Percentiles rank a stretch among this genome's conserved stretches.
These are phyloP conservation scores for slime mould (Dictyostelium discoideum) DNA, from an alignment of 78 protist genomes.

Conservation along the genomic window DNA sequence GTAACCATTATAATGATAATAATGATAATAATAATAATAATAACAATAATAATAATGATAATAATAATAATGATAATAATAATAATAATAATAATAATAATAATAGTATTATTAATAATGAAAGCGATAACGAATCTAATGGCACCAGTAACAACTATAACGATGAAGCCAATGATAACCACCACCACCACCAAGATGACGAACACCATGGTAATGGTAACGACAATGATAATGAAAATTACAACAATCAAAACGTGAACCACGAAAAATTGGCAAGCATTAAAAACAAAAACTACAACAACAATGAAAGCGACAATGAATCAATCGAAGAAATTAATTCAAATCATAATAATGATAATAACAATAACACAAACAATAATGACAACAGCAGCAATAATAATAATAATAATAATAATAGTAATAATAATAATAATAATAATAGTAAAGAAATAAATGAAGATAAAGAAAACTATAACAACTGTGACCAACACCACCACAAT, in stretches of 20 bases:
- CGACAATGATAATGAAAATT: background rate
- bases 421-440: background rate
- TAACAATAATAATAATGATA: background rate
- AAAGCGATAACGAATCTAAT: background rate
- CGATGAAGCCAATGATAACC: background rate
- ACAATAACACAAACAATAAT: background rate
- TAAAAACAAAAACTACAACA: background rate
- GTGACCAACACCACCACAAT: background rate
- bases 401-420: background rate
- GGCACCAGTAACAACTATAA: background rate
- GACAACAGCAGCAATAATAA: background rate
- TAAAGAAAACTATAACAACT: background rate
- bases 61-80: background rate
- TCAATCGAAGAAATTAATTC: background rate
- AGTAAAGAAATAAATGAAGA: background rate
- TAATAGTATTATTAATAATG: background rate
- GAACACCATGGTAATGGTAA: background rate
- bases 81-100: no score
- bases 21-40: background rate
- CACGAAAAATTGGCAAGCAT: background rate
- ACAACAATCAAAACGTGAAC: background rate
- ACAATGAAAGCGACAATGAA: slow-evolving; percentile 1
- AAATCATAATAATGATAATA: background rate
- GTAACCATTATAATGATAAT: background rate
- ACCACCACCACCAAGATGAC: background rate